Percentiles rank a stretch among this genome's conserved stretches.
Conservation (phyloP, 192 early-diverging fungal genomes). For the Linderina pennispora region DNA sequence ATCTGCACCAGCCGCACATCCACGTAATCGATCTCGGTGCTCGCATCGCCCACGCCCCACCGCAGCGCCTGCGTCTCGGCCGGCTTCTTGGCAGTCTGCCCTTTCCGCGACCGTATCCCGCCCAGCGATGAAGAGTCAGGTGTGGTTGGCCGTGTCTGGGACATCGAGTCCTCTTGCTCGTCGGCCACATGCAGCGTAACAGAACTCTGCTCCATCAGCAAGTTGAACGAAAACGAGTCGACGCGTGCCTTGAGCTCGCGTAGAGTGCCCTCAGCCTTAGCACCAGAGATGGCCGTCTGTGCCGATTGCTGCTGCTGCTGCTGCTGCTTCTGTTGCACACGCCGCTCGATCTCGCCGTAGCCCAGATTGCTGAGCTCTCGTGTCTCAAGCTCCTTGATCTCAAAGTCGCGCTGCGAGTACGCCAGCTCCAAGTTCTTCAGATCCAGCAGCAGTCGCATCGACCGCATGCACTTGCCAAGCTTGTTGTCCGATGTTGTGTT, state of each 20-base stretch:
- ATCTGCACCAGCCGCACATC: slow-evolving; percentile 44
- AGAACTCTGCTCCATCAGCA: slow-evolving; percentile 35
- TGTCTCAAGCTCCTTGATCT: slow-evolving; percentile 46
- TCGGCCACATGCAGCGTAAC: slow-evolving; percentile 31
- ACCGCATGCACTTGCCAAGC: slow-evolving; percentile 43
- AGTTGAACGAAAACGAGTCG: slow-evolving; percentile 40
- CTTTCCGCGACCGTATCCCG: neutral
- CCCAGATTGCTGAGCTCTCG: slow-evolving; percentile 28
- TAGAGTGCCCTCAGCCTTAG: slow-evolving; percentile 41
- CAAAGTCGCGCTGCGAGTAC: slow-evolving; percentile 44
- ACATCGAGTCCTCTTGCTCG: too few relatives aligned
- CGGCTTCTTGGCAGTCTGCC: neutral
- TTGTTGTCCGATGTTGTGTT: slow-evolving; percentile 43
- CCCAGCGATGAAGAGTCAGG: neutral
- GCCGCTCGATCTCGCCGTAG: slow-evolving; percentile 9
- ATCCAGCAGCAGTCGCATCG: slow-evolving; percentile 43
- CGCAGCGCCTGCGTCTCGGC: slow-evolving; percentile 30
- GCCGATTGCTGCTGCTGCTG: too few relatives aligned
- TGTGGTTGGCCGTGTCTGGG: neutral
- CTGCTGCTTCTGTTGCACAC: neutral
- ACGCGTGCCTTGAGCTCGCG: slow-evolving; percentile 45
- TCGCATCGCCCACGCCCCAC: slow-evolving; percentile 48
- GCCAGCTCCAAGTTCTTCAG: slow-evolving; percentile 42
- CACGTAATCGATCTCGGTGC: slow-evolving; percentile 44
- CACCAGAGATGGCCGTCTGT: slow-evolving; percentile 12